phyloP scores from a whole-genome alignment of 2,329 filamentous ascomycete genomes.

The Diaporthe humulicola region DNA sequence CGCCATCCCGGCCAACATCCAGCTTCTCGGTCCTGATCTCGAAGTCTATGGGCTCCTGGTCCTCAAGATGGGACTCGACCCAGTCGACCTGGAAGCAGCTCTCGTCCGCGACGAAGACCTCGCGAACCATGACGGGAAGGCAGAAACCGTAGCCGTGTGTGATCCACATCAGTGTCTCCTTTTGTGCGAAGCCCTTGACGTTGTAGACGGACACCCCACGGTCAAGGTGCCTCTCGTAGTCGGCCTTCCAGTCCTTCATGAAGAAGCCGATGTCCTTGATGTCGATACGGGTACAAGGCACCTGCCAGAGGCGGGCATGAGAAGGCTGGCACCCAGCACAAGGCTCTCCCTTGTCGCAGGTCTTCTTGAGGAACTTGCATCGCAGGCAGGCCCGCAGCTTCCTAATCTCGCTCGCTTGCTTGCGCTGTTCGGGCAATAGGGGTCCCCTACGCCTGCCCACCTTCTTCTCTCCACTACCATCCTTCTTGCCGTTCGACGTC shows the following conservation, averaged over 20 bases:
- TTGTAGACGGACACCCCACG: conserved; percentile 93
- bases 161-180: conserved; percentile 85
- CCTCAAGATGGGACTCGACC: conserved; percentile 81
- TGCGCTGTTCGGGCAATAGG: conserved; percentile 91
- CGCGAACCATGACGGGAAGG: conserved; percentile 91
- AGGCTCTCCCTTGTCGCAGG: conserved; percentile 96
- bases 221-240: conserved; percentile 91
- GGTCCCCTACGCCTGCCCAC: conserved; percentile 92
- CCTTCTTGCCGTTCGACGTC: conserved; percentile 81
- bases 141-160: conserved; percentile 97
- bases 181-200: conserved; percentile 84
- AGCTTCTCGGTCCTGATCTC: conserved; percentile 90
- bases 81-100: conserved; percentile 95
- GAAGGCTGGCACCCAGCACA: conserved; percentile 96
- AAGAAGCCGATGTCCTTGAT: conserved; percentile 99
- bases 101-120: conserved; percentile 92
- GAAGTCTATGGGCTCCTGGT: conserved; percentile 82
- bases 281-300: conserved; percentile 96
- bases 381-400: conserved; percentile 93
- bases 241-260: conserved; percentile 99
- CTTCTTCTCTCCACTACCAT: conserved; percentile 86
- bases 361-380: conserved; percentile 99
- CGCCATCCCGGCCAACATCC: conserved; percentile 89
- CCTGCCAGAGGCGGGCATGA: conserved; percentile 95
- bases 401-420: conserved; percentile 96